Evolutionary conservation across 768 basidiomycete genomes (phyloP).

Genomic region (Lentinus tigrinus): DNA sequence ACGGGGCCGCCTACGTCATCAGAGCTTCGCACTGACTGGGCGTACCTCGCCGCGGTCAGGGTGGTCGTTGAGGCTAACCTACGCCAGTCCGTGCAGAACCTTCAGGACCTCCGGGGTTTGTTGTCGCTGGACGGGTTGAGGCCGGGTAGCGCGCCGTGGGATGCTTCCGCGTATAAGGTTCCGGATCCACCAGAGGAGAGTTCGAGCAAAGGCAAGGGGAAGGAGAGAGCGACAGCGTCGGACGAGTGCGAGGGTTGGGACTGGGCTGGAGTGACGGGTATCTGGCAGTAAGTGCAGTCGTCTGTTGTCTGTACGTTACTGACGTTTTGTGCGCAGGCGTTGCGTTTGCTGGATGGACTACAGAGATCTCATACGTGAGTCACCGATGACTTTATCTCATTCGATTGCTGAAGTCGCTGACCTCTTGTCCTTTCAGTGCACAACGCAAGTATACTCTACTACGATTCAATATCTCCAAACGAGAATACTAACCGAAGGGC

Average conservation of each 20-base stretch:
- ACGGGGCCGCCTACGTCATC: conserved; percentile 6
- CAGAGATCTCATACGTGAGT: conserved; percentile 50
- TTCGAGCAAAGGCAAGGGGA: conserved; percentile 5
- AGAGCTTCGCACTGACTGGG: conserved; percentile 44
- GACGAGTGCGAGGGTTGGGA: conserved; percentile 47
- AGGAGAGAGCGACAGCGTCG: not conserved
- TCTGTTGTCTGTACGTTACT: not conserved
- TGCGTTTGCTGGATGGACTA: conserved; percentile 63
- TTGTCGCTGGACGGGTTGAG: conserved; percentile 28
- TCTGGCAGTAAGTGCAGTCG: conserved; percentile 45
- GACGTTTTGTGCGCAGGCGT: conserved; percentile 34
- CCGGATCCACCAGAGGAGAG: not conserved
- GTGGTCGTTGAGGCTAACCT: conserved; percentile 53
- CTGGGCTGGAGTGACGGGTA: conserved; percentile 56
- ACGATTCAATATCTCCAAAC: too few relatives aligned
- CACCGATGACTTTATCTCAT: not conserved
- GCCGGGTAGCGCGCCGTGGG: conserved; percentile 26
- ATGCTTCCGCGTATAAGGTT: conserved; percentile 3
- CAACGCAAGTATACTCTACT: conserved; percentile 34
- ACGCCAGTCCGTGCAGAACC: conserved; percentile 33
- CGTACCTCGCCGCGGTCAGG: conserved; percentile 49
- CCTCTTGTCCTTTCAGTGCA: conserved; percentile 29
- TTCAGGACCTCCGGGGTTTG: conserved; percentile 26
- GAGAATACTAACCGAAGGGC: not conserved
- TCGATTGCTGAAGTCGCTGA: not conserved